Evolutionary conservation across 1,139 yeast genomes (phyloP), one percentile per base, ranked within the genome.

Genomic region (Kluyveromyces sp.): DNA sequence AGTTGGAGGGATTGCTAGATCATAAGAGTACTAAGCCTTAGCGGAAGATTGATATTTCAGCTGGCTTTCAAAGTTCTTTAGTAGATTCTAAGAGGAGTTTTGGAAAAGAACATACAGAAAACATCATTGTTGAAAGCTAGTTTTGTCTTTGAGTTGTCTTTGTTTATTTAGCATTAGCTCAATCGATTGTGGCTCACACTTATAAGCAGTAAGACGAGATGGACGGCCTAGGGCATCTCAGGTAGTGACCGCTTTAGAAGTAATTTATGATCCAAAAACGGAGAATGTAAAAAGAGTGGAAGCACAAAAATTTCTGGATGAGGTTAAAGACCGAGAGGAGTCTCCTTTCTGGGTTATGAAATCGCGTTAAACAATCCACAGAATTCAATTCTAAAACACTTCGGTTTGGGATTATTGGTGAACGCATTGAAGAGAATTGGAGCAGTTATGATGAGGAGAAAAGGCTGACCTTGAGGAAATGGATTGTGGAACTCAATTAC

Each of bases 281-380:
- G 67, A 79, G 35, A 87, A 88, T 59, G 69, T 68, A 7, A 75
- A 77, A 50, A 72, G 94, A 51, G 75, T 78, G 47, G 78, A 79
- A 49, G 90, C 92, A 4, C 92, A 84, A 58, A 70, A 64, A 46
- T 86, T 88, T 56, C 71, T 92, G 39, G 96, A 89, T 57, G 70
- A 79, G 8, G 78, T 90, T 39, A 89, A 88, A 60, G 68, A 73
- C 39, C 81, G 84, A 52, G 86, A 83, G 10, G 94, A 89, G 61
- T 83, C 95, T 37, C 97, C 97, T 0, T 78, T 71, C 51, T 89
- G 96, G 92, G 98, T 2, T 90, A 83, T 67, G 90, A 85, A 61
- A 72, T 92, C 50, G 92, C 95, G 1, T 63, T 77, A 34, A 81
- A 81, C 52, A 77, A 78, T 57, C 77, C 79, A 42, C 73, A 77